Base-by-base conservation (phyloP, 1,284 basidiomycete genomes). In the Ustanciosporium gigantosporum region DNA sequence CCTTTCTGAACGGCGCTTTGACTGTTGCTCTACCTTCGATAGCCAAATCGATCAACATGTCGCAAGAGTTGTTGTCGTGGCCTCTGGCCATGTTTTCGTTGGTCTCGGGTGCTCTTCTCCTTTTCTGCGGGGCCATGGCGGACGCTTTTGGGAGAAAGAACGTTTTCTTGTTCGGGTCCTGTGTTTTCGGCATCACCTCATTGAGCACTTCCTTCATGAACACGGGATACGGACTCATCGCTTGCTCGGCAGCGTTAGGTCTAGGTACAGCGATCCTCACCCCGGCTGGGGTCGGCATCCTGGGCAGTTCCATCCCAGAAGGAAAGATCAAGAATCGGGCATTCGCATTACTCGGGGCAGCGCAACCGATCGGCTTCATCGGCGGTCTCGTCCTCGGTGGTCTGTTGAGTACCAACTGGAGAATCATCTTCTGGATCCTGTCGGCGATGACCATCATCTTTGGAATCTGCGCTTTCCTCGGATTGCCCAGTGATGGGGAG, bases 361-460 rank as follows among this genome's bases (percentile, higher is more conserved):
- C 90, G 15, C 89, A 88, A 4, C 89, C 90, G 0, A 77, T 91
- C 0, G 90, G 70, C 13, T 73, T 68, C 48, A 68, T 73, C 32
- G 31, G 91, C 6, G 89, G 89, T 1, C 81, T 82, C 6, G 78
- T 85, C 0, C 67, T 88, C 4, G 89, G 89, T 9, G 89, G 88
- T 24, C 79, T 87, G 2, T 79, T 92, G 1, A 69, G 73, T 27
- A 41, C 35, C 16, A 47, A 82, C 2, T 90, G 88, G 88, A 81
- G 86, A 25, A 81, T 85, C 3, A 77, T 83, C 5, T 87, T 86
- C 60, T 86, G 80, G 81, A 69, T 87, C 58, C 74, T 81, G 6
- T 81, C 83, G 0, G 87, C 82, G 0, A 55, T 87, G 9, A 82
- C 83, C 0, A 77, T 81, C 2, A 51, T 84, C 3, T 83, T 84